phyloP scores from a whole-genome alignment of 2,329 filamentous ascomycete species.

The Aspergillus felis region DNA sequence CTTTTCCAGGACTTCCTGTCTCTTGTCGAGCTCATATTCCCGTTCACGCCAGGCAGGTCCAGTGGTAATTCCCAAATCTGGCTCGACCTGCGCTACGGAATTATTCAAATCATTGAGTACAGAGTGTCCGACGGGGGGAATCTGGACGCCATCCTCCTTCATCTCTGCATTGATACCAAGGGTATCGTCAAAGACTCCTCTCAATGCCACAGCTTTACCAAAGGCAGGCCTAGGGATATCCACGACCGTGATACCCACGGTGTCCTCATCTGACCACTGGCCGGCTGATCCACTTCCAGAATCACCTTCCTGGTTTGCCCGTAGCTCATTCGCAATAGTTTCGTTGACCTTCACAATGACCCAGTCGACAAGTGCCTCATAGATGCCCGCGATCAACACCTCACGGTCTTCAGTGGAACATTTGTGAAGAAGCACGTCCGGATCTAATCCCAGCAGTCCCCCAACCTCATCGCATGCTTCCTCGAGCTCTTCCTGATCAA shows the following conservation, averaged over 20 bases:
- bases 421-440: conserved; percentile 72
- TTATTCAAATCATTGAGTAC: conserved; percentile 83
- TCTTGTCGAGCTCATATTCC: conserved; percentile 74
- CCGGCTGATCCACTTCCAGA: conserved; percentile 62
- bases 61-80: conserved; percentile 71
- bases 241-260: conserved; percentile 82
- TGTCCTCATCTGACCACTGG: conserved; percentile 68
- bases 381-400: conserved; percentile 78
- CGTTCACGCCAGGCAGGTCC: conserved; percentile 66
- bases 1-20: conserved; percentile 81
- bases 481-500: conserved; percentile 81
- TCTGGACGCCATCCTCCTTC: conserved; percentile 88
- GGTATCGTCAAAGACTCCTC: conserved; percentile 88
- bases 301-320: conserved; percentile 60
- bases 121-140: conserved; percentile 69
- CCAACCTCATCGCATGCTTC: conserved; percentile 87
- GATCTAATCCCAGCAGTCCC: conserved; percentile 79
- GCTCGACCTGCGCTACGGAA: conserved; percentile 70
- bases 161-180: conserved; percentile 94
- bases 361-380: conserved; percentile 94
- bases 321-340: conserved; percentile 73
- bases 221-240: conserved; percentile 77
- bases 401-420: conserved; percentile 81
- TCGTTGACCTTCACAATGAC: conserved; percentile 85
- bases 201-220: conserved; percentile 83